Base-by-base conservation (phyloP, 371 early-diverging fungal species). In the Batkoa obscura region DNA sequence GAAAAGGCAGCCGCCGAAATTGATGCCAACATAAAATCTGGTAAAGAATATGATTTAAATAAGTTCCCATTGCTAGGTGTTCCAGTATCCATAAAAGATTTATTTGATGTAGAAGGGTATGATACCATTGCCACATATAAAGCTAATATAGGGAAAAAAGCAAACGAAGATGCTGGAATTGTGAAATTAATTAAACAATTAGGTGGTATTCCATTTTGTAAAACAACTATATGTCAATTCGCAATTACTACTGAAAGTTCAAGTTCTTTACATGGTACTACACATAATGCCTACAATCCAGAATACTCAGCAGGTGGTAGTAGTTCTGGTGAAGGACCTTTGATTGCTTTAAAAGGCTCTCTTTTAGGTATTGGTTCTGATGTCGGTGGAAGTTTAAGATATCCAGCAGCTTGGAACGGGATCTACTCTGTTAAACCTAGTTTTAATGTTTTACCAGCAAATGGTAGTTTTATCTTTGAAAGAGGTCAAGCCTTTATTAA, bases 331-430 rank as follows among this genome's bases (percentile, higher is more conserved):
- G 59, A 59, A 33, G 59, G 59, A 31, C 49, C 59, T 12, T 35
- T 59, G 5, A 34, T 59, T 2, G 48, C 30, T 5, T 31, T 37
- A 34, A 34, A 46, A 39, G 59, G 46, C 4, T 42, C 43, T 13
- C 5, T 51, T 9, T 23, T 59, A 31, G 59, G 59, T 48, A 32
- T 59, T 17, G 59, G 59, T 31, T 41, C 45, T 10, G 60, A 60
- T 50, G 57, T 60, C 39, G 60, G 60, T 9, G 60, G 60, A 15
- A 43, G 45, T 23, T 31, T 60, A 3, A 41, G 60, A 35, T 39
- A 56, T 38, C 60, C 60, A 30, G 42, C 57, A 5, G 17, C 33
- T 15, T 60, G 36, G 15, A 43, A 36, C 42, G 60, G 60, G 2
- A 23, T 60, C 1, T 60, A 54, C 37, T n/a, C 50, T 8, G 10